These are phyloP conservation scores for Takashimella koratensis DNA, from an alignment of 1,284 basidiomycete species.

Conservation along the genomic window DNA sequence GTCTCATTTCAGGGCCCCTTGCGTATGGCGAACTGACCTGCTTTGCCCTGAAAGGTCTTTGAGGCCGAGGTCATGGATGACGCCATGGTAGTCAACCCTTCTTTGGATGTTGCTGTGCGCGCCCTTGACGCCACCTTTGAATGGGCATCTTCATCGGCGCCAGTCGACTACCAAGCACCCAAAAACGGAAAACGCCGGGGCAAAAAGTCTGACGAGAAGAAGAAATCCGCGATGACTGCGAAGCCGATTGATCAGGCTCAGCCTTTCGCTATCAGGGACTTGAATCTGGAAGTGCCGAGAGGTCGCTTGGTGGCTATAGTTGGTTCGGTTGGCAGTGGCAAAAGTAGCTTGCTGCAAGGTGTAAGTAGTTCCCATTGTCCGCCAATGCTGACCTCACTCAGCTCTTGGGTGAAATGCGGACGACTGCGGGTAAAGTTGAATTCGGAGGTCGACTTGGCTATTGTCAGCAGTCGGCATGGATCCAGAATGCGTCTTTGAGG, in stretches of 20 bases:
- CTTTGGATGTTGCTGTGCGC: conserved; percentile 55
- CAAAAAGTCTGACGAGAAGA: conserved; percentile 14
- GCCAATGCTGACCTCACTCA: conserved; percentile 6
- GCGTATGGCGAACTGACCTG: too few relatives aligned
- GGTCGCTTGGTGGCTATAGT: conserved; percentile 64
- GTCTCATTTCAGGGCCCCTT: too few relatives aligned
- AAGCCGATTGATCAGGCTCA: conserved; percentile 8
- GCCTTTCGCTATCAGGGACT: conserved; percentile 56
- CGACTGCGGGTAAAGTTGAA: conserved; percentile 55
- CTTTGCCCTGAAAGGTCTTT: conserved; percentile 56
- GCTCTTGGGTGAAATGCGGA: conserved; percentile 67
- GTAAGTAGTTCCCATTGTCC: conserved; percentile 36
- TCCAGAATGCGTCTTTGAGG: conserved; percentile 70
- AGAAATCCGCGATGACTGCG: conserved; percentile 14
- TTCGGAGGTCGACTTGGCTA: conserved; percentile 72
- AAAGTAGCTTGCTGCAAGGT: conserved; percentile 67
- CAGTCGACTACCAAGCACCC: conserved; percentile 8
- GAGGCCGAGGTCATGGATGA: conserved; percentile 57
- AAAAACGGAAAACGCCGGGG: conserved; percentile 27
- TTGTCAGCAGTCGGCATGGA: conserved; percentile 76
- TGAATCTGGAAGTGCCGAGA: conserved; percentile 58
- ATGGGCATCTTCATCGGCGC: conserved; percentile 51
- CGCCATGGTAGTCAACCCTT: conserved; percentile 50
- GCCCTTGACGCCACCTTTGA: conserved; percentile 60
- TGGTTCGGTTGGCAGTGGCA: conserved; percentile 56